These are phyloP conservation scores for Paraphaeosphaeria minitans DNA, from an alignment of 2,329 filamentous ascomycete genomes.

Conservation along the genomic window DNA sequence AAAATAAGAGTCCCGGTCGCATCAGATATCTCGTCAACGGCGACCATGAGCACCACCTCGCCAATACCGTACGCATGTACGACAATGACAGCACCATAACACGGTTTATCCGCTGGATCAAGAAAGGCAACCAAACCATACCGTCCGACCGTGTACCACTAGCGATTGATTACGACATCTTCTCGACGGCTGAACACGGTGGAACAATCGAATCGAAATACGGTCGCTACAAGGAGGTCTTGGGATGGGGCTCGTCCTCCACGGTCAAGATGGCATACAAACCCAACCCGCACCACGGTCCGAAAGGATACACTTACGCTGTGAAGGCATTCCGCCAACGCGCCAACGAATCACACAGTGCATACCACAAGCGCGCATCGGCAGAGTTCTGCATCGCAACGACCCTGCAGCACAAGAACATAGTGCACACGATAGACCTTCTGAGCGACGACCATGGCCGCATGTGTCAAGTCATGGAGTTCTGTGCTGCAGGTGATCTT, in stretches of 20 bases:
- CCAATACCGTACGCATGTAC: slow-evolving; percentile 88
- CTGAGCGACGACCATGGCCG: slow-evolving; percentile 95
- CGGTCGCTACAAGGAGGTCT: slow-evolving; percentile 96
- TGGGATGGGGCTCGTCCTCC: slow-evolving; percentile 93
- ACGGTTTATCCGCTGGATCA: slow-evolving; percentile 80
- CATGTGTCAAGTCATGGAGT: slow-evolving; percentile 99
- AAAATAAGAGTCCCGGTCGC: slow-evolving; percentile 1
- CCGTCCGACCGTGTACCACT: slow-evolving; percentile 91
- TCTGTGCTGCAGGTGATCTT: slow-evolving; percentile 92
- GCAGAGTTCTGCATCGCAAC: slow-evolving; percentile 99
- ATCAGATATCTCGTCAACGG: slow-evolving; percentile 58
- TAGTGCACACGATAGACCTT: slow-evolving; percentile 95
- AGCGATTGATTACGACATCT: slow-evolving; percentile 92
- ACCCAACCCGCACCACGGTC: slow-evolving; percentile 76
- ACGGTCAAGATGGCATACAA: slow-evolving; percentile 98
- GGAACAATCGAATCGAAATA: slow-evolving; percentile 92
- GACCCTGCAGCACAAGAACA: slow-evolving; percentile 92
- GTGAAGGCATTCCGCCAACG: slow-evolving; percentile 97
- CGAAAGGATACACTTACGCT: slow-evolving; percentile 86
- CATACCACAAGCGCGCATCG: slow-evolving; percentile 95
- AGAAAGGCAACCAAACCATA: slow-evolving; percentile 71
- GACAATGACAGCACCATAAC: slow-evolving; percentile 93
- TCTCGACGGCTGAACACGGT: slow-evolving; percentile 74
- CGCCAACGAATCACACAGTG: slow-evolving; percentile 92
- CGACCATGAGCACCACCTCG: slow-evolving; percentile 84